A percentile compares a stretch with the other conserved stretches of the same genome.
phyloP scores from a whole-genome alignment of 106 monocot genomes.

The Dendrobium catenatum region DNA sequence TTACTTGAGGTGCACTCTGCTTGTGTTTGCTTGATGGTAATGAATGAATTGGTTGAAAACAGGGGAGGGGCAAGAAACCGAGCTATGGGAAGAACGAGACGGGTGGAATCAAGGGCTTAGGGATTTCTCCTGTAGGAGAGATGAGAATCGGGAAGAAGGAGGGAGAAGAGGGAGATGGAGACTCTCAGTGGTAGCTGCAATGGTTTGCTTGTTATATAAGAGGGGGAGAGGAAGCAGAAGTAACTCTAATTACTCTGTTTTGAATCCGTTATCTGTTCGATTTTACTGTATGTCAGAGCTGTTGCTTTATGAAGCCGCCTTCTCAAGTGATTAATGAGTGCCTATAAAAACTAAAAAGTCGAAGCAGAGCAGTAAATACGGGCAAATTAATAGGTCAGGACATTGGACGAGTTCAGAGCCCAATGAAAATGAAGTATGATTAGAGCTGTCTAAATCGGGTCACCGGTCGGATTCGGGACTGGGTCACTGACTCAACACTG shows the following conservation, averaged over 20 bases:
- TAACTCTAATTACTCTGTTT: background rate
- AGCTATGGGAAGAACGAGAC: too few species aligned
- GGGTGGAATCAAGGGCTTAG: background rate
- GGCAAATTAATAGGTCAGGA: too few species aligned
- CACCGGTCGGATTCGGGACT: too few species aligned
- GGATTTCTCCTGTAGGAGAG: background rate
- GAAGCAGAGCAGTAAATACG: too few species aligned
- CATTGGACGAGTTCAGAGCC: too few species aligned
- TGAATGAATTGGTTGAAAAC: background rate
- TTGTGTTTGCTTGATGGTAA: background rate
- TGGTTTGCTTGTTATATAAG: background rate
- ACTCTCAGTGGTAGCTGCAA: background rate
- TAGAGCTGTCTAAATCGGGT: too few species aligned
- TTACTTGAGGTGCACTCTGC: too few species aligned
- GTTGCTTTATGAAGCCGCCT: background rate
- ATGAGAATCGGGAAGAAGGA: background rate
- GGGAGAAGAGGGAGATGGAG: background rate
- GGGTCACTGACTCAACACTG: too few species aligned
- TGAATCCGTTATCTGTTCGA: background rate
- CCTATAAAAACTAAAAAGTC: too few species aligned
- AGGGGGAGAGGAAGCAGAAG: background rate
- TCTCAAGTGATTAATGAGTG: background rate
- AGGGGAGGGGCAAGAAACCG: background rate
- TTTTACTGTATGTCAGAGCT: slow-evolving; percentile 1
- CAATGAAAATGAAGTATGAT: too few species aligned